Evolutionary conservation across 1,284 basidiomycete genomes (phyloP).

Genomic region (Thelephora terrestris): DNA sequence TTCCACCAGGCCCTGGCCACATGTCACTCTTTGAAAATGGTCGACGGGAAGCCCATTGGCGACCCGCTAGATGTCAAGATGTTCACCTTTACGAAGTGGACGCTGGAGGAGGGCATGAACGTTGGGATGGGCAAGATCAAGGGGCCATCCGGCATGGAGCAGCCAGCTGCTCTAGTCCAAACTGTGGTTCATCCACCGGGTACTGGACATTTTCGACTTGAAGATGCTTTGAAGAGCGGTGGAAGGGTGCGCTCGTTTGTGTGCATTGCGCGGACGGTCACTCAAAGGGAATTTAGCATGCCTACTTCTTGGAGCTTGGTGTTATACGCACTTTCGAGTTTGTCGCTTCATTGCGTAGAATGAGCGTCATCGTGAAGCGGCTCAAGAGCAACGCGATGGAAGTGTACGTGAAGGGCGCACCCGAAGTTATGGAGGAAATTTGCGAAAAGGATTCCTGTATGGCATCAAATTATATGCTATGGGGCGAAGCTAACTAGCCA

Average conservation of each 20-base stretch:
- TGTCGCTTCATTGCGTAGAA: slow-evolving; percentile 84
- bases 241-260: slow-evolving; percentile 46
- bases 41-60: slow-evolving; percentile 84
- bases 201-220: slow-evolving; percentile 78
- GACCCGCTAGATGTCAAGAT: slow-evolving; percentile 97
- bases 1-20: slow-evolving; percentile 92
- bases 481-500: neutral
- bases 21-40: slow-evolving; percentile 91
- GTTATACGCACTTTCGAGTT: slow-evolving; percentile 98
- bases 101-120: slow-evolving; percentile 83
- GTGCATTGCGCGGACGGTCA: neutral
- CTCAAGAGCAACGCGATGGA: slow-evolving; percentile 95
- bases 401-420: slow-evolving; percentile 96
- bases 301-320: slow-evolving; percentile 92
- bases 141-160: slow-evolving; percentile 48
- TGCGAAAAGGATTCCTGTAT: slow-evolving; percentile 82
- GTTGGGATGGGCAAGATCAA: slow-evolving; percentile 63
- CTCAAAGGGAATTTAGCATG: slow-evolving; percentile 45
- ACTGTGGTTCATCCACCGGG: slow-evolving; percentile 95
- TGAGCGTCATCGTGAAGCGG: slow-evolving; percentile 97
- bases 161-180: slow-evolving; percentile 90
- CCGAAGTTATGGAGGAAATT: slow-evolving; percentile 95
- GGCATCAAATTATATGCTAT: neutral
- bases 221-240: slow-evolving; percentile 83
- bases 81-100: slow-evolving; percentile 97